phyloP scores from a whole-genome alignment of 768 basidiomycete species.

The Trametes cinnabarina region DNA sequence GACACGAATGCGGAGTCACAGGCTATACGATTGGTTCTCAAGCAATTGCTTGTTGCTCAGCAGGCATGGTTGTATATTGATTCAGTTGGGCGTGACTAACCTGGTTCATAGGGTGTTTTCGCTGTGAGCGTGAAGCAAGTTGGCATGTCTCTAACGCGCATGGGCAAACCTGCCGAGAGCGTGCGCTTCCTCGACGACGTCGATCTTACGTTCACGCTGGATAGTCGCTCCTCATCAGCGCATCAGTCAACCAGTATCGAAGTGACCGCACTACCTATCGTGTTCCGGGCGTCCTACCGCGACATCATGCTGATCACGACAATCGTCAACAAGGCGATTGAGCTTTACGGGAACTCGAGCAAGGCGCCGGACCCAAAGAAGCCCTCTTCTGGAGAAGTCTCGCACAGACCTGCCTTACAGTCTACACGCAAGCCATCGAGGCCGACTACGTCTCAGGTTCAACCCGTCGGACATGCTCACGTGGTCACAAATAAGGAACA shows the following conservation, averaged over 20 bases:
- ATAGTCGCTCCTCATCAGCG: conserved; percentile 68
- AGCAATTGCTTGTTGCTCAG: conserved; percentile 84
- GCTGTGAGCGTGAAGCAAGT: conserved; percentile 77
- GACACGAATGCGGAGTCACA: conserved; percentile 77
- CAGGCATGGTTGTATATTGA: conserved; percentile 56
- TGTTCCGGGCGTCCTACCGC: conserved; percentile 92
- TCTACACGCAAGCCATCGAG: conserved; percentile 11
- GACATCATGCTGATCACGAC: conserved; percentile 87
- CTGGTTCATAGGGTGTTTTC: conserved; percentile 58
- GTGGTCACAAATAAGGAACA: conserved; percentile 77
- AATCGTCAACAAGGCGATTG: conserved; percentile 84
- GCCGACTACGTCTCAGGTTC: conserved; percentile 16
- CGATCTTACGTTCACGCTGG: conserved; percentile 83
- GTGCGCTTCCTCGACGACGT: conserved; percentile 93
- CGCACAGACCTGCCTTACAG: not conserved
- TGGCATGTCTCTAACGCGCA: conserved; percentile 91
- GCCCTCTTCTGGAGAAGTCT: not conserved
- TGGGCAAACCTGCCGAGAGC: conserved; percentile 79
- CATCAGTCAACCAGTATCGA: conserved; percentile 84
- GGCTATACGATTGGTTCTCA: conserved; percentile 82
- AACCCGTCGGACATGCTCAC: conserved; percentile 36
- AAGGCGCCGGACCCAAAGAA: conserved; percentile 7
- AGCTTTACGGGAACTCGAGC: conserved; percentile 58
- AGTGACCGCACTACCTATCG: conserved; percentile 73
- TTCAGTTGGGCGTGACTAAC: not conserved